phyloP scores from a whole-genome alignment of 768 basidiomycete genomes.

The Amanita rimosa region DNA sequence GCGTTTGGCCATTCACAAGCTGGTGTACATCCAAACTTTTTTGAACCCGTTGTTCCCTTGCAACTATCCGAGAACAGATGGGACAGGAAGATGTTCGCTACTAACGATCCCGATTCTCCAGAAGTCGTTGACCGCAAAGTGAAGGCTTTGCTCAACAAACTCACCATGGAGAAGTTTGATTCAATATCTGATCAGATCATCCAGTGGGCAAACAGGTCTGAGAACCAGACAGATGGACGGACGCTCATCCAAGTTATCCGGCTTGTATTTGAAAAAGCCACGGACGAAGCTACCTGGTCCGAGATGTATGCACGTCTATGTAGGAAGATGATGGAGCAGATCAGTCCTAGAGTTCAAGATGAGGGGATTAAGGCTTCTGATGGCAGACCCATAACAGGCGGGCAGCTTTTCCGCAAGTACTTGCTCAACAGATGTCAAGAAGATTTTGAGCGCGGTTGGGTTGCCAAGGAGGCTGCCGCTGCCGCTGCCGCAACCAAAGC shows the following conservation, averaged over 20 bases:
- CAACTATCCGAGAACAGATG: conserved; percentile 76
- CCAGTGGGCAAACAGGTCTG: conserved; percentile 87
- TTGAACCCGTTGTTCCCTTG: conserved; percentile 72
- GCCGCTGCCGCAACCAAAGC: conserved; percentile 81
- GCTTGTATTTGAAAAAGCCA: conserved; percentile 95
- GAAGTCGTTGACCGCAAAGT: conserved; percentile 91
- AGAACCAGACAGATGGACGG: conserved; percentile 85
- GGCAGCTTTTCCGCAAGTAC: conserved; percentile 94
- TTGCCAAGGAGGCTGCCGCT: conserved; percentile 76
- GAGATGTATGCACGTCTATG: conserved; percentile 97
- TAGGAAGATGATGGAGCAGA: conserved; percentile 90
- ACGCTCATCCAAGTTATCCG: conserved; percentile 95
- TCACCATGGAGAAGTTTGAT: conserved; percentile 95
- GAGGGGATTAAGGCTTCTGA: conserved; percentile 73
- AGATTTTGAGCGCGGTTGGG: conserved; percentile 96
- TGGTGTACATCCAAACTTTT: conserved; percentile 14
- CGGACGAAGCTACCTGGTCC: conserved; percentile 91
- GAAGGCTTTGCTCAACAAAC: conserved; percentile 84
- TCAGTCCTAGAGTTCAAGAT: conserved; percentile 81
- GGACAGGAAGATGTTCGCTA: conserved; percentile 41
- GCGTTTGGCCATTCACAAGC: conserved; percentile 19
- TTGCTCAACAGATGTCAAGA: conserved; percentile 94
- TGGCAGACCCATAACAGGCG: conserved; percentile 86
- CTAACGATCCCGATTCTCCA: conserved; percentile 54
- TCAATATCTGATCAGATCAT: conserved; percentile 94